Percentiles rank a stretch among this genome's conserved stretches.
Conservation (phyloP, 257 asterid genomes). For the Petunia axillaris region DNA sequence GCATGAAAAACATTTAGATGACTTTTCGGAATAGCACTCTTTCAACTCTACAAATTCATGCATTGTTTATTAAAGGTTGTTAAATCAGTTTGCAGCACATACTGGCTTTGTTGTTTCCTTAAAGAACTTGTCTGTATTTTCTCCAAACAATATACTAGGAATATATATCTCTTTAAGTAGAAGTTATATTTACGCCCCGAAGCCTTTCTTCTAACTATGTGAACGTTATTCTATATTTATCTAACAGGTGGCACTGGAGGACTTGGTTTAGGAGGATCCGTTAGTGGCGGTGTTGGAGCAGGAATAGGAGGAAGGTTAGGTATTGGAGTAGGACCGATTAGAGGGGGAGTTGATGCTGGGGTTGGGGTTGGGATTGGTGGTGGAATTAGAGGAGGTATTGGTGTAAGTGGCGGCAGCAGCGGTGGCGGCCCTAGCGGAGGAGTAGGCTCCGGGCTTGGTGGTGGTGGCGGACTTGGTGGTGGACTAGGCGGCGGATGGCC, state of each 20-base stretch:
- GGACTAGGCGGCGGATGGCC: slow-evolving; percentile 31
- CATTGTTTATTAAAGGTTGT: fast-evolving
- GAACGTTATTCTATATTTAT: background rate
- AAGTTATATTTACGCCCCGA: no score
- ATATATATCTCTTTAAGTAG: no score
- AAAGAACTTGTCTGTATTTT: no score
- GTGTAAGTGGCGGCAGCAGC: slow-evolving; percentile 23
- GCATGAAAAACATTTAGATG: no score
- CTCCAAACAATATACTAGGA: no score
- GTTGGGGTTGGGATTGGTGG: slow-evolving; percentile 33
- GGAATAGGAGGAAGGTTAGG: slow-evolving; percentile 40
- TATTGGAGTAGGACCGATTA: slow-evolving; percentile 36
- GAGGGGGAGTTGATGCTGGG: slow-evolving; percentile 41
- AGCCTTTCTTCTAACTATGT: background rate
- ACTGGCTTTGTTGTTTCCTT: no score
- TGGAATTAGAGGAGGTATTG: slow-evolving; percentile 34
- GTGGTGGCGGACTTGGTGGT: slow-evolving; percentile 7
- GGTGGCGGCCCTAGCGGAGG: background rate
- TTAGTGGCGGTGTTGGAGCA: slow-evolving; percentile 37
- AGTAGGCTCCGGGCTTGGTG: background rate
- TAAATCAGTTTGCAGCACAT: background rate
- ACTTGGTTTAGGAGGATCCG: slow-evolving; percentile 37
- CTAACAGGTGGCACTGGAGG: slow-evolving; percentile 3
- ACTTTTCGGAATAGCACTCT: background rate
- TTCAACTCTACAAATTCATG: background rate